Percentiles rank a stretch among this genome's conserved stretches.
Conservation (phyloP, 2,329 filamentous ascomycete genomes). For the Pezicula radicicola region DNA sequence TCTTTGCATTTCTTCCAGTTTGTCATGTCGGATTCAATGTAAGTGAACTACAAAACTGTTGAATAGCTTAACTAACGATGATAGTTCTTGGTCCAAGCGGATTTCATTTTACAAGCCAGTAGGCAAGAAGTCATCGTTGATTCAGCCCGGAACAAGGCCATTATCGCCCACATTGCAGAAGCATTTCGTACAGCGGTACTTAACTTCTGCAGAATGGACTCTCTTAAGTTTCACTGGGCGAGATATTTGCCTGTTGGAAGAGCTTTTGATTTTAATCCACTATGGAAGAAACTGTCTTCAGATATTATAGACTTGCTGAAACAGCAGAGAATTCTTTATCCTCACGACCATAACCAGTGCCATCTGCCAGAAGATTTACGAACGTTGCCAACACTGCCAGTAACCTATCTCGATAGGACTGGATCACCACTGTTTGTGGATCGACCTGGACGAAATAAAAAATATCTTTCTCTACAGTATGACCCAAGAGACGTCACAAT, state of each 20-base stretch:
- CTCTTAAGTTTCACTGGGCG: slow-evolving; percentile 11
- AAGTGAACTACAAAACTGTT: neutral
- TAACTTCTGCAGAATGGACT: slow-evolving; percentile 4
- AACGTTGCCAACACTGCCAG: slow-evolving; percentile 1
- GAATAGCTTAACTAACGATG: neutral
- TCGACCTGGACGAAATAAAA: slow-evolving; percentile 3
- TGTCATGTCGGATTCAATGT: slow-evolving; percentile 15
- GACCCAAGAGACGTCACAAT: slow-evolving; percentile 4
- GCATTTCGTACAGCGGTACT: slow-evolving; percentile 10
- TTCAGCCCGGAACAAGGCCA: slow-evolving; percentile 10
- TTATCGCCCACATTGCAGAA: slow-evolving; percentile 3
- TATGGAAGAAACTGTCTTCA: slow-evolving; percentile 5
- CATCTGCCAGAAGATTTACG: neutral
- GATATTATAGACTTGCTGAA: slow-evolving; percentile 1
- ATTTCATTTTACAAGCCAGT: slow-evolving; percentile 16
- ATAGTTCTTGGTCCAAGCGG: slow-evolving; percentile 15
- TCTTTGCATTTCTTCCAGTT: slow-evolving; percentile 20
- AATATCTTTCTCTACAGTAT: slow-evolving; percentile 9
- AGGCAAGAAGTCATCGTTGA: slow-evolving; percentile 11
- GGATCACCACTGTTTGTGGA: slow-evolving; percentile 8
- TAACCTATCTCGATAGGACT: neutral
- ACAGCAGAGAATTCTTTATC: slow-evolving; percentile 4
- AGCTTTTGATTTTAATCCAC: neutral
- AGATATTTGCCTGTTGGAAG: slow-evolving; percentile 8
- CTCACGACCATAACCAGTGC: neutral